Evolutionary conservation across 177 flowering plant genomes (phyloP).

Genomic region (Vitis hybrid): DNA sequence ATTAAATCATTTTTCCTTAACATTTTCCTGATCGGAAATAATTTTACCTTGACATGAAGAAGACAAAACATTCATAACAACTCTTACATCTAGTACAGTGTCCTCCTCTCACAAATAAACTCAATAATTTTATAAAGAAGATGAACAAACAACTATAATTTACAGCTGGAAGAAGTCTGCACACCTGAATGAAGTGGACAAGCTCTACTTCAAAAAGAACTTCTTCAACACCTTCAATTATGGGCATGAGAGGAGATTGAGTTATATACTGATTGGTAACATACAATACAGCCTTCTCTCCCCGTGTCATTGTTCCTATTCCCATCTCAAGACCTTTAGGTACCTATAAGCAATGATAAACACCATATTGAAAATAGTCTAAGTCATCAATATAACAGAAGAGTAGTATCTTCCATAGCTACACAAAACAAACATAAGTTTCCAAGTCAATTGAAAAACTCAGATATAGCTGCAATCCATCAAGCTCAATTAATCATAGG

Average conservation of each 20-base stretch:
- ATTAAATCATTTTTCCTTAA: too few species aligned
- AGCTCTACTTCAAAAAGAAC: slow-evolving; percentile 93
- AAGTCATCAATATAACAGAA: not conserved
- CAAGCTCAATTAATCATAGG: not conserved
- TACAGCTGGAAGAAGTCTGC: slow-evolving; percentile 2
- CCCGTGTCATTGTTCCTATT: slow-evolving; percentile 85
- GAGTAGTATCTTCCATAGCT: not conserved
- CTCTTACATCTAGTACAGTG: too few species aligned
- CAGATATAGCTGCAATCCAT: not conserved
- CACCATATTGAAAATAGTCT: not conserved
- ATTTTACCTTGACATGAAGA: too few species aligned
- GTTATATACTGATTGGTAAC: slow-evolving; percentile 70
- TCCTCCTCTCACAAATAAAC: too few species aligned
- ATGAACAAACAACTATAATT: not conserved
- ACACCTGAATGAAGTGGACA: slow-evolving; percentile 90
- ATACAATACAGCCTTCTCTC: slow-evolving; percentile 82
- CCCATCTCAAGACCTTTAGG: slow-evolving; percentile 99
- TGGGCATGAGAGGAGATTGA: slow-evolving; percentile 59
- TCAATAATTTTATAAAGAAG: not conserved
- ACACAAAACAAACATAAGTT: not conserved
- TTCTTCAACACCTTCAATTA: slow-evolving; percentile 57
- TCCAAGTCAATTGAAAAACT: not conserved
- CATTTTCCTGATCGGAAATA: too few species aligned
- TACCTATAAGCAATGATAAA: slow-evolving; percentile 45
- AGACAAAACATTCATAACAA: too few species aligned